Evolutionary conservation across 1,284 basidiomycete species (phyloP).

Genomic region (Tilletia indica): DNA sequence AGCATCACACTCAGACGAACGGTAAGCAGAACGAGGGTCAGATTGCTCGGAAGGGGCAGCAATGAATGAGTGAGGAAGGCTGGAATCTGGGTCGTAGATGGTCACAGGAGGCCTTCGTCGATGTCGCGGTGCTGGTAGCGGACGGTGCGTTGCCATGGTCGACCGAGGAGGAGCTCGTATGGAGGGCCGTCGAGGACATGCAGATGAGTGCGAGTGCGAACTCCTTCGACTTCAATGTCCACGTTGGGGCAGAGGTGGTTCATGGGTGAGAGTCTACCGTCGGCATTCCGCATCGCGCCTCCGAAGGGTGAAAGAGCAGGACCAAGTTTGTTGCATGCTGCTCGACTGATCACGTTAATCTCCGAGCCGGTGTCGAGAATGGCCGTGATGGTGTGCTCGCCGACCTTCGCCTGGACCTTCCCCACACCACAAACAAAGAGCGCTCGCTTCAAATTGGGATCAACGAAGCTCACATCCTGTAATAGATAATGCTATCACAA

Average conservation of each 20-base stretch:
- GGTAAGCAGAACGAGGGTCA: neutral
- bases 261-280: neutral
- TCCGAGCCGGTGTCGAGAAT: neutral
- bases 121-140: neutral
- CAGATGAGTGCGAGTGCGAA: neutral
- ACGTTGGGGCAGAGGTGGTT: no score
- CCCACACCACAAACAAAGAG: no score
- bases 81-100: neutral
- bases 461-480: no score
- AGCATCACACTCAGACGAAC: neutral
- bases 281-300: neutral
- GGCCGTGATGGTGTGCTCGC: neutral
- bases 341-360: neutral
- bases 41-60: neutral
- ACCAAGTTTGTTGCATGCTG: neutral
- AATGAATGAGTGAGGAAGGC: neutral
- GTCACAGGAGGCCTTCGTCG: neutral
- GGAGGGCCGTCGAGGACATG: neutral
- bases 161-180: constrained; percentile 2
- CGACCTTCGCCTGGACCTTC: no score
- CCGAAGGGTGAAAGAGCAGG: neutral
- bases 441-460: no score
- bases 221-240: neutral
- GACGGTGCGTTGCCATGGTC: neutral
- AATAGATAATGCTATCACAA: no score